Conservation (phyloP, 1,139 yeast species). For the Kurtzmaniella quercitrusa region DNA sequence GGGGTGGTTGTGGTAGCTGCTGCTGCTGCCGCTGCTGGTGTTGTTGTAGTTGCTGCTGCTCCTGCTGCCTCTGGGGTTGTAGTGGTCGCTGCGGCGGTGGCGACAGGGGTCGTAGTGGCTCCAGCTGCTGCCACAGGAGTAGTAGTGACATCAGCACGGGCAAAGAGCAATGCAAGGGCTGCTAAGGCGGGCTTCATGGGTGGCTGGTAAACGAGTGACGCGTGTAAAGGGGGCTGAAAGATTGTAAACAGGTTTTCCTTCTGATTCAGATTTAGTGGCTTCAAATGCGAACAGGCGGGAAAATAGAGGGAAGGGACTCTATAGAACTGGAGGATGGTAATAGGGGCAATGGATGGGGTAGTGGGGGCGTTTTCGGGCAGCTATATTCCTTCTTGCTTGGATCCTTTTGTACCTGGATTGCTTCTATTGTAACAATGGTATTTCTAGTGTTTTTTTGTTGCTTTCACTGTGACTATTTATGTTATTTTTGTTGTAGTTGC, state of each 20-base stretch:
- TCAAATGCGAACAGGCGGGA: neutral
- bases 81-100: conserved; percentile 10
- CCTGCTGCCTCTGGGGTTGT: conserved; percentile 10
- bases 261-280: neutral
- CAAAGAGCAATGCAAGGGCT: conserved; percentile 9
- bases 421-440: too few relatives aligned
- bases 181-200: conserved; percentile 2
- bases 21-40: conserved; percentile 10
- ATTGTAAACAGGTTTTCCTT: neutral
- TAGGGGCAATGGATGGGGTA: too few relatives aligned
- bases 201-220: conserved; percentile 1
- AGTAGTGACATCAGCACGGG: conserved; percentile 4
- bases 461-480: too few relatives aligned
- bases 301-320: too few relatives aligned
- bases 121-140: conserved; percentile 6
- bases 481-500: too few relatives aligned
- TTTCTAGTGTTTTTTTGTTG: too few relatives aligned
- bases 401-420: too few relatives aligned
- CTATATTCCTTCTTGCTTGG: too few relatives aligned
- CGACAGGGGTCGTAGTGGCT: conserved; percentile 6
- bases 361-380: too few relatives aligned
- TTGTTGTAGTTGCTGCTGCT: conserved; percentile 10
- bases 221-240: neutral
- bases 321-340: too few relatives aligned
- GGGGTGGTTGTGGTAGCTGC: conserved; percentile 10